These are phyloP conservation scores for Chrysoporthe cubensis DNA, from an alignment of 2,329 filamentous ascomycete species.

Conservation along the genomic window DNA sequence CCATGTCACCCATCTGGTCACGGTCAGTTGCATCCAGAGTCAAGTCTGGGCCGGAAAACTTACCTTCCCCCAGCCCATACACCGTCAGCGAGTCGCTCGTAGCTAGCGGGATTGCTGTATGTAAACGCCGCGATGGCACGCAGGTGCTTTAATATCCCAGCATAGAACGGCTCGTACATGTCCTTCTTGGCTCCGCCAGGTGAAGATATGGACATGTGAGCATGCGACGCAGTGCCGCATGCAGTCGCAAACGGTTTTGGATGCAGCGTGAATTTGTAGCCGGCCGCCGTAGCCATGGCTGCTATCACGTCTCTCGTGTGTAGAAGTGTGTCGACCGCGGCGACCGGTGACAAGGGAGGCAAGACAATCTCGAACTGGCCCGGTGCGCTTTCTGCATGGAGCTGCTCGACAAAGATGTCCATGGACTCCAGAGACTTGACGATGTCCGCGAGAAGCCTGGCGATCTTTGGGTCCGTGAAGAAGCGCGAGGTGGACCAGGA, in stretches of 20 bases:
- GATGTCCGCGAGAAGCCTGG: slow-evolving; percentile 68
- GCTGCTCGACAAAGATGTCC: slow-evolving; percentile 70
- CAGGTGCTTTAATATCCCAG: slow-evolving; percentile 69
- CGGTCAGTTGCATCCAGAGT: not conserved
- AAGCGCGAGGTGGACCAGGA: slow-evolving; percentile 71
- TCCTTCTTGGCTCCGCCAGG: slow-evolving; percentile 42
- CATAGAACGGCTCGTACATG: slow-evolving; percentile 70
- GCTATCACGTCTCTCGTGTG: slow-evolving; percentile 72
- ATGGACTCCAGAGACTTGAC: slow-evolving; percentile 61
- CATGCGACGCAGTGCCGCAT: slow-evolving; percentile 69
- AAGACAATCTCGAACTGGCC: slow-evolving; percentile 82
- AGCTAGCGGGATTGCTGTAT: slow-evolving; percentile 68
- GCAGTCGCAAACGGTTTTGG: slow-evolving; percentile 66
- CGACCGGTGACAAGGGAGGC: slow-evolving; percentile 62
- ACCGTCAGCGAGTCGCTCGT: slow-evolving; percentile 70
- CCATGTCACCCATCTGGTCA: slow-evolving; percentile 68
- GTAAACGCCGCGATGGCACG: slow-evolving; percentile 70
- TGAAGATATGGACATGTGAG: slow-evolving; percentile 69
- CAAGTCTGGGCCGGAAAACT: not conserved
- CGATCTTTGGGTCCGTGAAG: slow-evolving; percentile 60
- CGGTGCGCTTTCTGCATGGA: slow-evolving; percentile 73
- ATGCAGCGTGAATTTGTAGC: slow-evolving; percentile 71
- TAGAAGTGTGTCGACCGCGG: slow-evolving; percentile 72
- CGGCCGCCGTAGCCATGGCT: slow-evolving; percentile 63
- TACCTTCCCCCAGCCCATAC: slow-evolving; percentile 73